Conservation (phyloP, 441 rosid genomes). For the Raphanus hybrid region DNA sequence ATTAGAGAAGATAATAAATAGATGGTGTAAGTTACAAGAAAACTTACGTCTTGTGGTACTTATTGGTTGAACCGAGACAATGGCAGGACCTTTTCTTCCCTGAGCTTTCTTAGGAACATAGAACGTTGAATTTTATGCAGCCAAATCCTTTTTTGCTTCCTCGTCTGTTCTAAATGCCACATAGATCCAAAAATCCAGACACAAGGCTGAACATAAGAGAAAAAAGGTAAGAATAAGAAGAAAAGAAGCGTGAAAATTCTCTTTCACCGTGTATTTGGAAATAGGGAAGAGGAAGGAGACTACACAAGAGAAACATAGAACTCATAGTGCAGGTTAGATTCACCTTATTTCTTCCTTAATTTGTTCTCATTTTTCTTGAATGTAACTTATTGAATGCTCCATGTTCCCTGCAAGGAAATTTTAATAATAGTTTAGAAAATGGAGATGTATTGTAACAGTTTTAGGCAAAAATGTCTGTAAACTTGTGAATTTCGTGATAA, state of each 20-base stretch:
- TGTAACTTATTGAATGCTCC: slow-evolving; percentile 32
- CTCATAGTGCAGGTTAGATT: slow-evolving; percentile 35
- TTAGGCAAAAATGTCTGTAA: slow-evolving; percentile 15
- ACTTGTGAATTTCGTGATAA: slow-evolving; percentile 11
- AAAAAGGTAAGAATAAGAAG: slow-evolving; percentile 3
- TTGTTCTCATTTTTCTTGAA: slow-evolving; percentile 29
- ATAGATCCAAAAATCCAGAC: slow-evolving; percentile 19
- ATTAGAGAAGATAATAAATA: slow-evolving; percentile 16
- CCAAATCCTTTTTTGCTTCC: slow-evolving; percentile 39
- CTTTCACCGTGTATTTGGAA: neutral
- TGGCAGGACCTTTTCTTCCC: slow-evolving; percentile 31
- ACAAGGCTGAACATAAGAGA: slow-evolving; percentile 15
- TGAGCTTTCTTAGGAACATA: neutral
- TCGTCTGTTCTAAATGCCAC: slow-evolving; percentile 25
- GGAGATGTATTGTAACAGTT: neutral
- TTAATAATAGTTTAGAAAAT: slow-evolving; percentile 12
- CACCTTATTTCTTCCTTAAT: slow-evolving; percentile 1
- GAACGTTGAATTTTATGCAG: slow-evolving; percentile 14
- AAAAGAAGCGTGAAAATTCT: slow-evolving; percentile 4
- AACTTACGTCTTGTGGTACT: slow-evolving; percentile 32
- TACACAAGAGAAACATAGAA: slow-evolving; percentile 5
- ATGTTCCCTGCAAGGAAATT: slow-evolving; percentile 12
- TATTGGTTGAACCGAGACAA: slow-evolving; percentile 25
- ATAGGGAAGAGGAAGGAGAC: slow-evolving; percentile 18
- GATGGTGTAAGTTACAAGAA: slow-evolving; percentile 28